Base-by-base conservation (phyloP, 2,329 filamentous ascomycete species). In the Aspergillus fumigatus region DNA sequence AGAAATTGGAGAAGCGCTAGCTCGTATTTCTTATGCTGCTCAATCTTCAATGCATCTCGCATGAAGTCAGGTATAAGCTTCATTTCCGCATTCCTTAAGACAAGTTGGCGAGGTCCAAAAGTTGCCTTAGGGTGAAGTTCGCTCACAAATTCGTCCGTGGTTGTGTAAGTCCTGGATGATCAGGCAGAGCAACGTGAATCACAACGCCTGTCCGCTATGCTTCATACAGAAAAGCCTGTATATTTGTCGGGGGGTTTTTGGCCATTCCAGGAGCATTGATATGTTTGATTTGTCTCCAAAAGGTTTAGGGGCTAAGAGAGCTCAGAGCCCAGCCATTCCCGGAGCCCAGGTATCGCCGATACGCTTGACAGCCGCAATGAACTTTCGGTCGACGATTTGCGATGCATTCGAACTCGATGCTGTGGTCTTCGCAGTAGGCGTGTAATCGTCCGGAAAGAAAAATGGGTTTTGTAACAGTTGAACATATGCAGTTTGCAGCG, bases 401-500 rank as follows among this genome's bases (percentile, higher is more conserved):
- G 86, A 76, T 9, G 76, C 77, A 17, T 75, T 76, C 4, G 79
- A 73, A 47, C 72, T 70, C 43, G 75, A 66, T 47, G 77, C 54
- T 45, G 55, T 71, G 38, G 76, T 75, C 51, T 79, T 78, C 49
- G 73, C 72, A 38, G 78, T 83, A 50, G 88, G 88, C 60, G 83
- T 83, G 51, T 92, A 87, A 66, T 93, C 89, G 70, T 97, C 92
- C 9, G 93, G 93, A 49, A 88, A 86, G 73, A 92, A 97, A 75
- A 99, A 99, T 0, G 93, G 93, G 69, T 99, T 97, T 75, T 96
- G 88, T 63, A 97, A 77, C 52, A 99, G 78, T 59, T 85, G 80
- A 56, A 97, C 89, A 68, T 97, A 99, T 29, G 93, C 92, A n/a
- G 84, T 87, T 77, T 97, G 94, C 75, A 99, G 84, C 27, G 92